Evolutionary conservation across 805 yeast species (phyloP).

Genomic region (Metschnikowia kunwiensis): DNA sequence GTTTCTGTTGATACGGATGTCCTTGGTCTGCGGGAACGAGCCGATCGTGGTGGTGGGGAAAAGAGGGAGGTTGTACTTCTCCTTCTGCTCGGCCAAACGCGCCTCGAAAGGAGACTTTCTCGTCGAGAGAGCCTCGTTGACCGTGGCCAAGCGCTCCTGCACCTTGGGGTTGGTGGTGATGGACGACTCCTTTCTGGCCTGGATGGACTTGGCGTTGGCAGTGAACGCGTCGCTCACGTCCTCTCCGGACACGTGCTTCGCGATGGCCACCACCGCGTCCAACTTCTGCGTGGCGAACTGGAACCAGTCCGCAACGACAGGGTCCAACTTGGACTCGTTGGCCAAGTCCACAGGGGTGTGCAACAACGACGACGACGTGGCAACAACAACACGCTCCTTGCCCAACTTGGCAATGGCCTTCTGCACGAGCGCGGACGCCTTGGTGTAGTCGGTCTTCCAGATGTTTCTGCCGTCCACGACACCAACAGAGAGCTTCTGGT

Average conservation of each 20-base stretch:
- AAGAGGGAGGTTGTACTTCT: conserved; percentile 85
- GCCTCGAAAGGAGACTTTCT: conserved; percentile 84
- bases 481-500: conserved; percentile 91
- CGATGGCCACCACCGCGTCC: conserved; percentile 83
- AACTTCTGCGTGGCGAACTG: conserved; percentile 97
- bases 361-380: conserved; percentile 94
- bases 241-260: conserved; percentile 81
- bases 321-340: conserved; percentile 87
- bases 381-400: conserved; percentile 78
- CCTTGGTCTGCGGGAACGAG: conserved; percentile 99
- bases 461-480: conserved; percentile 98
- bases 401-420: conserved; percentile 85
- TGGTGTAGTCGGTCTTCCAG: conserved; percentile 95
- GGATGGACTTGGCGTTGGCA: conserved; percentile 83
- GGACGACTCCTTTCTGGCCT: conserved; percentile 80
- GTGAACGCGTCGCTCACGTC: conserved; percentile 74
- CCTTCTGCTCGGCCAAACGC: conserved; percentile 86
- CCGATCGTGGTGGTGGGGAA: conserved; percentile 99
- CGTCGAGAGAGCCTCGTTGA: conserved; percentile 71
- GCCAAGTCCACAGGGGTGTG: conserved; percentile 98
- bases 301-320: conserved; percentile 95
- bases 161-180: conserved; percentile 92
- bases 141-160: conserved; percentile 76
- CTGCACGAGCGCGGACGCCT: conserved; percentile 78
- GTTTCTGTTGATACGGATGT: conserved; percentile 97